Base-by-base conservation (phyloP, 78 protist genomes). In the Dictyostelium capitatum region DNA sequence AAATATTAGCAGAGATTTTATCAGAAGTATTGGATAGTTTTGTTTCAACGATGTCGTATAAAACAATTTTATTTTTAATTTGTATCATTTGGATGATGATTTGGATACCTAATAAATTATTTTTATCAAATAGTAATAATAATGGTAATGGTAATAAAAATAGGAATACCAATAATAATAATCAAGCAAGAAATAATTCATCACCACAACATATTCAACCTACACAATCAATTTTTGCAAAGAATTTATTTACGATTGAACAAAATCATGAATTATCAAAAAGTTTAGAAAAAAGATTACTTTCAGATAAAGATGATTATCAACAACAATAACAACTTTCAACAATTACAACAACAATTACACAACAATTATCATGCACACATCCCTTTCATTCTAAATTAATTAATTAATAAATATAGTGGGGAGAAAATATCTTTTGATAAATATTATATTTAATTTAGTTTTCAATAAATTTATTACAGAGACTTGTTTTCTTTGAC, bases 1-100 rank as follows among this genome's bases (percentile, higher is more conserved):
- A 77, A 74, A 77, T 77, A 50, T 54, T 77, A 23, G 82, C 82
- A 77, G 82, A 50, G 48, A 77, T 77, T 23, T 77, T 77, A 77
- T 77, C 82, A 28, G 82, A 77, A 77, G 82, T 50, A 25, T 77
- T 77, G 28, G 82, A 77, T 50, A 50, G 65, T 28, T 77, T 77
- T 77, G 51, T 77, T 28, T 43, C 64, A 50, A 50, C 23, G 14
- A 77, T 77, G 82, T 77, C 82, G 6, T 77, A 77, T 50, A 77
- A 77, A 50, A 77, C 82, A 46, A 77, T 77, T 0, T 37, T 17
- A 14, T 77, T 77, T 77, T 28, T 43, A 37, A 77, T 77, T 4
- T 28, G 14, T 28, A 43, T 77, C 25, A 50, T 77, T 50, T 77
- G 82, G 82, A 50, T 77, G 46, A 28, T 77, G 32, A 28, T 77